Percentiles rank a stretch among this genome's conserved stretches.
Evolutionary conservation across 2,329 filamentous ascomycete species (phyloP).

Genomic region (Colletotrichum lentis): DNA sequence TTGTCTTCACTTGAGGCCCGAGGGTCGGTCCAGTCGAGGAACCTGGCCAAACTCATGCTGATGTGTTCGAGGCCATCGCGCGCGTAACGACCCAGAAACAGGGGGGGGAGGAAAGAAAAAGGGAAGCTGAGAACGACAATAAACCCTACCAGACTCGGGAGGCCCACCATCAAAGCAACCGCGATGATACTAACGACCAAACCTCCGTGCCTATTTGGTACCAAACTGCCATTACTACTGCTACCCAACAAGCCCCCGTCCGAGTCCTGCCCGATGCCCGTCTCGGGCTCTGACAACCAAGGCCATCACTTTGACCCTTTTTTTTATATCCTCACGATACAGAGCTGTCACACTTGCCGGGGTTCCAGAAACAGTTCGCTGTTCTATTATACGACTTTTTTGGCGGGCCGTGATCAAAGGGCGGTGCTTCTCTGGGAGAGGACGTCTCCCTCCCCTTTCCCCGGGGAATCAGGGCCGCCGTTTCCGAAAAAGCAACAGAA

Average conservation of each 20-base stretch:
- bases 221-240: conserved; percentile 6
- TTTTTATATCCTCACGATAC: background rate
- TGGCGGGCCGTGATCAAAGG: conserved; percentile 9
- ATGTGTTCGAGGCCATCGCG: background rate
- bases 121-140: background rate
- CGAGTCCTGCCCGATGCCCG: conserved; percentile 5
- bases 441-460: background rate
- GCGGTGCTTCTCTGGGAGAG: conserved; percentile 19
- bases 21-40: background rate
- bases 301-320: background rate
- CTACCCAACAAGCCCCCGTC: conserved; percentile 6
- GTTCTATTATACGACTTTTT: conserved; percentile 31
- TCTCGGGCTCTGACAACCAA: background rate
- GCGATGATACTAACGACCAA: background rate
- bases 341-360: conserved; percentile 10
- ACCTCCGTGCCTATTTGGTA: background rate
- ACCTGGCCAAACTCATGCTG: background rate
- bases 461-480: conserved; percentile 17
- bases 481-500: conserved; percentile 23
- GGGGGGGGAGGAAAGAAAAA: background rate
- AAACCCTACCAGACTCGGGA: conserved; percentile 16
- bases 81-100: background rate
- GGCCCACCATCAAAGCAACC: conserved; percentile 19
- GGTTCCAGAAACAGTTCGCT: conserved; percentile 35
- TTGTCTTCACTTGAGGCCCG: conserved; percentile 15